These are phyloP conservation scores for Debaryomyces subglobosus DNA, from an alignment of 1,139 yeast genomes.

Conservation along the genomic window DNA sequence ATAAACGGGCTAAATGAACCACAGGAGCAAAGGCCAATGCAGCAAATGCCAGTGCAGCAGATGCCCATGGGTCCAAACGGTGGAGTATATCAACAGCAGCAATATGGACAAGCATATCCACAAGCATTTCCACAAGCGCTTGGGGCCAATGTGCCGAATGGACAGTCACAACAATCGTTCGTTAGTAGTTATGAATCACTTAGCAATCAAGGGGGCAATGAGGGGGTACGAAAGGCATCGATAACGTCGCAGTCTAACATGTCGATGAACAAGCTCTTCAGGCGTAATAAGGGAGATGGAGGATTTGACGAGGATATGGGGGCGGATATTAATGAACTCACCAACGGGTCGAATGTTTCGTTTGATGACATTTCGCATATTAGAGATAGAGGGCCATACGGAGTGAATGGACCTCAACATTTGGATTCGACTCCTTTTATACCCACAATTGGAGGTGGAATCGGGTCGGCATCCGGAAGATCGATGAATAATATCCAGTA, in stretches of 20 bases:
- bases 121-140: constrained; percentile 17
- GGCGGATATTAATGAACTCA: constrained; percentile 46
- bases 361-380: constrained; percentile 66
- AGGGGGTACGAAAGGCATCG: constrained; percentile 40
- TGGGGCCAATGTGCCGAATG: not conserved
- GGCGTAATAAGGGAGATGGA: constrained; percentile 38
- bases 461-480: constrained; percentile 21
- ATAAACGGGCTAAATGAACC: constrained; percentile 26
- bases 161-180: constrained; percentile 8
- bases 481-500: constrained; percentile 56
- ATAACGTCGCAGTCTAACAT: constrained; percentile 45
- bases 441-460: constrained; percentile 54
- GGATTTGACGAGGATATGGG: constrained; percentile 58
- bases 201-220: constrained; percentile 3
- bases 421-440: constrained; percentile 72
- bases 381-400: constrained; percentile 66
- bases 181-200: constrained; percentile 12
- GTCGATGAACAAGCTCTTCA: constrained; percentile 46
- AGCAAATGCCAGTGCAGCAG: constrained; percentile 5
- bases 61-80: constrained; percentile 10
- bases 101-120: constrained; percentile 6
- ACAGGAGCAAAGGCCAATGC: constrained; percentile 4
- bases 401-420: constrained; percentile 38
- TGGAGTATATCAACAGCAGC: constrained; percentile 14
- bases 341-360: constrained; percentile 49